Percentiles rank a stretch among this genome's conserved stretches.
phyloP scores from a whole-genome alignment of 768 basidiomycete genomes.

The Naganishia friedmannii region DNA sequence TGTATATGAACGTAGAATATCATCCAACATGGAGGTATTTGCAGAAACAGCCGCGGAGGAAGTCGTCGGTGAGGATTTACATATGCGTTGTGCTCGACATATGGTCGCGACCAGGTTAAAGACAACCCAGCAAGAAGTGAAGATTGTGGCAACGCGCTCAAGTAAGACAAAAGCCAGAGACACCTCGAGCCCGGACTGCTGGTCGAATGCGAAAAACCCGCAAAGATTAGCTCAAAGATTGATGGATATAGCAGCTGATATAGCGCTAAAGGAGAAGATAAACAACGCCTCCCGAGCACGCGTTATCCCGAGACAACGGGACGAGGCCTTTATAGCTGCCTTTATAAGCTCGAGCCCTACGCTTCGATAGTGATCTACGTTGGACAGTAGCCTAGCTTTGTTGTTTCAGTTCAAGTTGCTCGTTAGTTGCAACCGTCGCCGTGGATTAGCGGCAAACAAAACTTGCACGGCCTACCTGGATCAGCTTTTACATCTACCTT shows the following conservation, averaged over 20 bases:
- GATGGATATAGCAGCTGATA: background rate
- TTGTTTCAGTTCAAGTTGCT: background rate
- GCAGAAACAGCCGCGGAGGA: background rate
- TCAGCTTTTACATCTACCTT: too few relatives aligned
- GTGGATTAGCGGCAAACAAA: too few relatives aligned
- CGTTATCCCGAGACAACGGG: background rate
- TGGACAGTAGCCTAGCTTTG: background rate
- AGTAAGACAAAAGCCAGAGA: too few relatives aligned
- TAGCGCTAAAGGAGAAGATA: background rate
- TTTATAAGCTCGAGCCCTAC: background rate
- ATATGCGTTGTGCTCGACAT: background rate
- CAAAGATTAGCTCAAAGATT: too few relatives aligned
- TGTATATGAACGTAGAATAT: background rate
- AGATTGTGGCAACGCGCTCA: too few relatives aligned
- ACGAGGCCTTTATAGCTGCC: too few relatives aligned
- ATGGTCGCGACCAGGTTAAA: background rate
- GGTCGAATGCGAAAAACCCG: too few relatives aligned
- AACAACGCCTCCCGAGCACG: slow-evolving; percentile 4
- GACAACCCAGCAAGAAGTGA: too few relatives aligned
- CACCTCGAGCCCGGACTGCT: too few relatives aligned
- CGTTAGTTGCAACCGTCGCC: too few relatives aligned
- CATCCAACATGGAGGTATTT: background rate
- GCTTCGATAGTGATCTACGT: background rate
- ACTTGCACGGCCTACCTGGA: background rate
- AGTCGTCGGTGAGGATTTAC: background rate